Base-by-base conservation (phyloP, 2,329 filamentous ascomycete species). In the Xylaria sp. region DNA sequence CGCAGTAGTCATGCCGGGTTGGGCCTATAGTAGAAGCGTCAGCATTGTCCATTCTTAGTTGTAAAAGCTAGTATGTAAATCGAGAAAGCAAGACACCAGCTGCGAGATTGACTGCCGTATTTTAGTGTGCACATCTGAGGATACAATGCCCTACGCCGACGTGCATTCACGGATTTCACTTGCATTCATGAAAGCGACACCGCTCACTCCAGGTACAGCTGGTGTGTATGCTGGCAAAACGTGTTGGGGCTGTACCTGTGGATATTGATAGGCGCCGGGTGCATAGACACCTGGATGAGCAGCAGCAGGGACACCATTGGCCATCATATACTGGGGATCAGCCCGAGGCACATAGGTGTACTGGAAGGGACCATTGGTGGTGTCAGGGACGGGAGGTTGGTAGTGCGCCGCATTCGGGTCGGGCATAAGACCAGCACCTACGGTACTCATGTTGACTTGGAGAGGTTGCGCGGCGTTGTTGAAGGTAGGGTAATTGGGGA, bases 371-470 rank as follows among this genome's bases (percentile, higher is more conserved):
- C 88, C 88, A 75, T 84, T 82, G 52, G 84, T 85, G 18, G 87
- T 88, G 72, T 88, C 86, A 3, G 87, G 86, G 18, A 88, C 86
- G 34, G 86, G 87, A 0, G 88, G 88, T 74, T 89, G 86, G 74
- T 86, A 89, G 76, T 87, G 84, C 59, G 86, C 76, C 63, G 84
- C 85, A 57, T 75, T 59, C 0, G 71, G 75, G 37, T 80, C 77
- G 51, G 82, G 80, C 71, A 81, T 84, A n/a, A 73, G 76, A n/a
- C 79, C 71, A 72, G 83, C 83, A 69, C 80, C 79, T 73, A 86
- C 85, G 67, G 81, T 80, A 63, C 79, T 80, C 81, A 81, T 82
- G 70, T 67, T 73, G 73, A 70, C 44, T 51, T 65, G 72, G 67
- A 55, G 67, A 20, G 67, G 73, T 48, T 60, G 62, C 51, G 68